Conservation (phyloP, 2,329 filamentous ascomycete species). For the Endoconidiophora polonica region DNA sequence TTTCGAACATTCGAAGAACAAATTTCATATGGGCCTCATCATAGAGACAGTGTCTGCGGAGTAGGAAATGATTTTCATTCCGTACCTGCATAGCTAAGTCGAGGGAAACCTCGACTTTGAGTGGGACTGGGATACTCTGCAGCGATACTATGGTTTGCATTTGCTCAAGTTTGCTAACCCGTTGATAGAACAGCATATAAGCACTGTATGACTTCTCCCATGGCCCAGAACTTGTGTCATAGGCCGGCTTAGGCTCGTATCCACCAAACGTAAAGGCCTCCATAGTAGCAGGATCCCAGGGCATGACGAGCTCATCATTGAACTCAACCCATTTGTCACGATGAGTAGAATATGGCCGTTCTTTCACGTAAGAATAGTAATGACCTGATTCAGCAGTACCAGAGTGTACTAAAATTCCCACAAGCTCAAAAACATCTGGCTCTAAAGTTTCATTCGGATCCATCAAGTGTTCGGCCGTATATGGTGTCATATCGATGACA, state of each 20-base stretch:
- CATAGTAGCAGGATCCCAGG: slow-evolving; percentile 60
- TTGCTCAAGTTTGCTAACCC: slow-evolving; percentile 45
- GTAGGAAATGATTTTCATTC: slow-evolving; percentile 53
- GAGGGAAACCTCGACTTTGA: slow-evolving; percentile 29
- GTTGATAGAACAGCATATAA: slow-evolving; percentile 96
- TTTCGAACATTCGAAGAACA: slow-evolving; percentile 42
- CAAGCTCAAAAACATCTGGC: slow-evolving; percentile 75
- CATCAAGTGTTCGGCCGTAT: slow-evolving; percentile 72
- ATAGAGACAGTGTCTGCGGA: slow-evolving; percentile 64
- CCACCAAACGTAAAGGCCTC: slow-evolving; percentile 70
- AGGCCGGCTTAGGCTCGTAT: slow-evolving; percentile 33
- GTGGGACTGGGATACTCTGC: slow-evolving; percentile 11
- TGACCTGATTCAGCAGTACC: slow-evolving; percentile 89
- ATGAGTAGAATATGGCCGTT: slow-evolving; percentile 42
- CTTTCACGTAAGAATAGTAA: slow-evolving; percentile 90
- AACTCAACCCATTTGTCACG: slow-evolving; percentile 66
- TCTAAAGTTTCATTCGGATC: slow-evolving; percentile 36
- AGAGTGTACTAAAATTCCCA: slow-evolving; percentile 86
- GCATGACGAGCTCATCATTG: slow-evolving; percentile 70
- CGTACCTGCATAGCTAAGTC: slow-evolving; percentile 43
- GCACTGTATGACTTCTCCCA: slow-evolving; percentile 67
- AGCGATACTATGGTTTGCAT: slow-evolving; percentile 21
- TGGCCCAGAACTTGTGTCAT: slow-evolving; percentile 27
- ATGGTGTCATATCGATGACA: slow-evolving; percentile 71
- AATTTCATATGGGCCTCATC: slow-evolving; percentile 57